Conservation (phyloP, 225 moss, liverwort and hornwort genomes). For the Ulota crispa region DNA sequence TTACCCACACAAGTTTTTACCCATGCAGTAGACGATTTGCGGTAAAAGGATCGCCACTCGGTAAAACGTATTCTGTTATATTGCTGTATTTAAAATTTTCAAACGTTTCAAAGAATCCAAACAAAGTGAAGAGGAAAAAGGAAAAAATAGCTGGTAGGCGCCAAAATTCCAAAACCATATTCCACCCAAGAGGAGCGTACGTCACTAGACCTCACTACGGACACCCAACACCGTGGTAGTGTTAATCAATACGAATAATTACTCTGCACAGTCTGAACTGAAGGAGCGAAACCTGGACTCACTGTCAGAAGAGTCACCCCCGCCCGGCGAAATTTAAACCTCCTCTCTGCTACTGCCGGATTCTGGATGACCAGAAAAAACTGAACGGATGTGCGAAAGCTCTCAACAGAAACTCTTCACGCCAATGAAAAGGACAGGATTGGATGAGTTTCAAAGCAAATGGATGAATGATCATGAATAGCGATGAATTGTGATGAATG, state of each 20-base stretch:
- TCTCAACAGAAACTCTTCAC: too few species aligned
- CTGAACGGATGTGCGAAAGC: background rate
- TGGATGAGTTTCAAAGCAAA: background rate
- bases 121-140: background rate
- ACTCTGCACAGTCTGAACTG: background rate
- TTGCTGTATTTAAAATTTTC: too few species aligned
- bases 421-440: too few species aligned
- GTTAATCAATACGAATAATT: background rate
- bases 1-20: too few species aligned
- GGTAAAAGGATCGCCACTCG: too few species aligned
- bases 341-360: background rate
- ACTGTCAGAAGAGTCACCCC: conserved; percentile 19
- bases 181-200: background rate
- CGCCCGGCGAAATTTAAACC: conserved; percentile 18
- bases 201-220: background rate
- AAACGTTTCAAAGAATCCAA: too few species aligned
- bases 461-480: too few species aligned
- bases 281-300: conserved; percentile 21
- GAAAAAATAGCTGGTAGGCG: background rate
- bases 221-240: background rate
- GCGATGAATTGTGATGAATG: too few species aligned
- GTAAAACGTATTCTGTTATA: too few species aligned
- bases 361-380: background rate
- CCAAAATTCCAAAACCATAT: background rate
- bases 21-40: too few species aligned